Percentiles rank a stretch among this genome's conserved stretches.
Evolutionary conservation across 768 basidiomycete genomes (phyloP).

Genomic region (Sistotremastrum niveocremeum): DNA sequence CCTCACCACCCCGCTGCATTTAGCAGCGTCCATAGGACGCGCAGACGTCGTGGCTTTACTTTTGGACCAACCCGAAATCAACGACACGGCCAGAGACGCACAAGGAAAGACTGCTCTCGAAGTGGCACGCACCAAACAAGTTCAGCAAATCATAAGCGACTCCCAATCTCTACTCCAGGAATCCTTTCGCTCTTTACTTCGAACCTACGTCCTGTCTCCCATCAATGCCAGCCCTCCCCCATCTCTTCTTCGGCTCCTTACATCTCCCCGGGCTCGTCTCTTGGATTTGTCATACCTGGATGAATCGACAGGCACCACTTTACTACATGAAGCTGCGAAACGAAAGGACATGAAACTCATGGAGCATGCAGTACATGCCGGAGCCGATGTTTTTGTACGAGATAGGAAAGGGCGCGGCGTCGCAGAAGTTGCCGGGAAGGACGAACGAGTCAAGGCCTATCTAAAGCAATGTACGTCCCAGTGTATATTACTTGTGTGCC

Average conservation of each 20-base stretch:
- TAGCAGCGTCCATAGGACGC: conserved; percentile 62
- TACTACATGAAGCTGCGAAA: conserved; percentile 79
- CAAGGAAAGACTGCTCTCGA: conserved; percentile 59
- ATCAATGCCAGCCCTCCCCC: conserved; percentile 14
- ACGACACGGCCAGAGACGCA: conserved; percentile 61
- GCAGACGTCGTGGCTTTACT: conserved; percentile 61
- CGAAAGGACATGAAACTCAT: conserved; percentile 70
- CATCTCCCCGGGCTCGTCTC: conserved; percentile 52
- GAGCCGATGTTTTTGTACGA: conserved; percentile 80
- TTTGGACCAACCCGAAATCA: conserved; percentile 64
- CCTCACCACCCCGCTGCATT: conserved; percentile 57
- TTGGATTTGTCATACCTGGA: conserved; percentile 76
- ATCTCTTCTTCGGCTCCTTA: conserved; percentile 41
- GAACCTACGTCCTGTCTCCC: conserved; percentile 58
- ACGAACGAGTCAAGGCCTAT: conserved; percentile 72
- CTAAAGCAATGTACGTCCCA: conserved; percentile 60
- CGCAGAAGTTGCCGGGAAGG: conserved; percentile 53
- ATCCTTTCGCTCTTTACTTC: conserved; percentile 58
- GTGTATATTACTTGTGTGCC: neutral
- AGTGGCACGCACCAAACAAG: conserved; percentile 57
- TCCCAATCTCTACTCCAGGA: conserved; percentile 67
- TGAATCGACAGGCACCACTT: conserved; percentile 56
- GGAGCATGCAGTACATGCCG: conserved; percentile 72
- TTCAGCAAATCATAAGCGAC: conserved; percentile 53
- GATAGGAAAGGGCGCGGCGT: conserved; percentile 60